A percentile compares a stretch with the other conserved stretches of the same genome.
Evolutionary conservation across 108 stramenopile species (phyloP).

Genomic region (Discostella stelligeroides): DNA sequence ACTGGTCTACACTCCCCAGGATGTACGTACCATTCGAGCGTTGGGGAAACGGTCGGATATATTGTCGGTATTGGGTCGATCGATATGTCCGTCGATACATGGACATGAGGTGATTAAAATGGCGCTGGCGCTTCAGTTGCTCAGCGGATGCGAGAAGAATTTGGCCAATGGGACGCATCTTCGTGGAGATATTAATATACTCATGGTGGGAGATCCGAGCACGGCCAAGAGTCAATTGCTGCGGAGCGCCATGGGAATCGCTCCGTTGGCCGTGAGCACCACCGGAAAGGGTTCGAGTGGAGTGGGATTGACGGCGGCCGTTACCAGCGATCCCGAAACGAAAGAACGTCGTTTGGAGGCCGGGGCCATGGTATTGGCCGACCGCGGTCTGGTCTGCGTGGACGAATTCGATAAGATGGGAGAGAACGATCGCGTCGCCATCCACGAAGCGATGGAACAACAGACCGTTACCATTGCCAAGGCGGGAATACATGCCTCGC

Average conservation of each 20-base stretch:
- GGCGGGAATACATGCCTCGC: slow-evolving; percentile 94
- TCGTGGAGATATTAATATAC: slow-evolving; percentile 98
- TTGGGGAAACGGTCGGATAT: slow-evolving; percentile 82
- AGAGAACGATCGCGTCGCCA: slow-evolving; percentile 94
- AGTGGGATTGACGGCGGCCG: slow-evolving; percentile 99
- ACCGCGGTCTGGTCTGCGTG: slow-evolving; percentile 98
- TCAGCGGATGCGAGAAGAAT: slow-evolving; percentile 96
- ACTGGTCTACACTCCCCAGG: slow-evolving; percentile 73
- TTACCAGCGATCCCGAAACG: slow-evolving; percentile 97
- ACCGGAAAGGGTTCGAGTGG: slow-evolving; percentile 97
- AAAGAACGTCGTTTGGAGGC: slow-evolving; percentile 97
- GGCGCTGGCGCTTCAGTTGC: slow-evolving; percentile 91
- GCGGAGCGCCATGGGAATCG: slow-evolving; percentile 93
- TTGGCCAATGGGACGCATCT: slow-evolving; percentile 97
- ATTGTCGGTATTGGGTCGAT: slow-evolving; percentile 80
- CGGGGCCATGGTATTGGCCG: slow-evolving; percentile 99
- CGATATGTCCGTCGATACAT: slow-evolving; percentile 95
- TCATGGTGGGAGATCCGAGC: slow-evolving; percentile 99
- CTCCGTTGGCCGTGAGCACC: slow-evolving; percentile 91
- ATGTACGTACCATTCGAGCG: slow-evolving; percentile 81
- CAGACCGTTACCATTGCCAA: slow-evolving; percentile 99
- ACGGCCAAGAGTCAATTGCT: slow-evolving; percentile 99
- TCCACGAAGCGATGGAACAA: slow-evolving; percentile 99
- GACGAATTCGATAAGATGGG: slow-evolving; percentile 97
- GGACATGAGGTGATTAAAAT: slow-evolving; percentile 98